These are phyloP conservation scores for Diaporthe citrichinensis DNA, from an alignment of 2,329 filamentous ascomycete genomes.

Conservation along the genomic window DNA sequence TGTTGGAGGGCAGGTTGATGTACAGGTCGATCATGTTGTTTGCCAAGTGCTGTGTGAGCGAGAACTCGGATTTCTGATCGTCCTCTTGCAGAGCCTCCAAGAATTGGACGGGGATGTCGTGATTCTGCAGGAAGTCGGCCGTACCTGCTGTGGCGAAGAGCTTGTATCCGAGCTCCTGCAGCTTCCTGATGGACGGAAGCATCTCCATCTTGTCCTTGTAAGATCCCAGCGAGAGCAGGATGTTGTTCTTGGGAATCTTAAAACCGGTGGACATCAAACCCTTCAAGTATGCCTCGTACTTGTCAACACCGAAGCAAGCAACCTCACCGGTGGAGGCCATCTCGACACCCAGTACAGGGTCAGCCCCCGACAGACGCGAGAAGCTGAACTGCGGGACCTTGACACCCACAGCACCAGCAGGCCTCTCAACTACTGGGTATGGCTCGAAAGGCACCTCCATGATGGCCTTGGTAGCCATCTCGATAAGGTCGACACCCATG, in stretches of 20 bases:
- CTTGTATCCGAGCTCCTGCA: conserved; percentile 93
- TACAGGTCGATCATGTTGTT: conserved; percentile 99
- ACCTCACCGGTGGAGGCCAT: conserved; percentile 99
- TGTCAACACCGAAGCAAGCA: conserved; percentile 94
- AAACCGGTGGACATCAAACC: conserved; percentile 96
- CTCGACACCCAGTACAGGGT: conserved; percentile 96
- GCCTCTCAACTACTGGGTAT: conserved; percentile 84
- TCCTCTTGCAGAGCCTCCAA: conserved; percentile 88
- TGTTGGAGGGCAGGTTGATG: conserved; percentile 99
- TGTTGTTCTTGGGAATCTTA: conserved; percentile 94
- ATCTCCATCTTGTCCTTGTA: conserved; percentile 99
- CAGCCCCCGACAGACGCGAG: conserved; percentile 94
- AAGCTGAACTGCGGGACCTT: conserved; percentile 99
- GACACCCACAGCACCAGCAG: conserved; percentile 89
- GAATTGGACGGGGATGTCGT: conserved; percentile 93
- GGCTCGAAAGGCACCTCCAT: conserved; percentile 85
- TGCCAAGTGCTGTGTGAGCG: conserved; percentile 93
- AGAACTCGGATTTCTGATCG: conserved; percentile 95
- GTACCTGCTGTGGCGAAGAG: conserved; percentile 97
- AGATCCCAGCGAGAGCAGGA: conserved; percentile 93
- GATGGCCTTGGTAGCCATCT: conserved; percentile 98
- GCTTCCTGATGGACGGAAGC: conserved; percentile 90
- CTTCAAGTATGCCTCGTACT: conserved; percentile 98
- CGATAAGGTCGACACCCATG: conserved; percentile 97
- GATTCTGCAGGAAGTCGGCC: conserved; percentile 94